Conservation (phyloP, 805 yeast species). For the Barnettozyma pratensis region DNA sequence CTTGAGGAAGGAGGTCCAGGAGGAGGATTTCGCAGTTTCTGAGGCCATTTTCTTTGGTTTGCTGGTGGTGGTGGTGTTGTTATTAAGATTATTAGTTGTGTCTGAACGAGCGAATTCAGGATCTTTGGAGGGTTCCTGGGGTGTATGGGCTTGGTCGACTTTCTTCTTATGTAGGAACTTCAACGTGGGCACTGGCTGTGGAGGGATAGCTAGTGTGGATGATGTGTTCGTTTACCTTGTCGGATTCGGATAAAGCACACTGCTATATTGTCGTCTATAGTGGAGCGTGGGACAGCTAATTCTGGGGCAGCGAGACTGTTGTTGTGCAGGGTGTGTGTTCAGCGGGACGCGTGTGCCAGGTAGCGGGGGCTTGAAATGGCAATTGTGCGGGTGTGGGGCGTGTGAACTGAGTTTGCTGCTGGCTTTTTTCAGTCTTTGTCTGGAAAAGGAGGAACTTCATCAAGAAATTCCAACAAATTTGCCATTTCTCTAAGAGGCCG, state of each 20-base stretch:
- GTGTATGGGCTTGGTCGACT: background rate
- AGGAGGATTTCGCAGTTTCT: constrained; percentile 34
- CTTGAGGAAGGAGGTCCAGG: constrained; percentile 92
- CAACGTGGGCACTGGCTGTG: background rate
- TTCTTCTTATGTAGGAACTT: background rate
- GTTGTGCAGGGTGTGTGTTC: too few species aligned
- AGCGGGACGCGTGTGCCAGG: too few species aligned
- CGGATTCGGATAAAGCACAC: background rate
- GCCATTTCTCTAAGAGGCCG: background rate
- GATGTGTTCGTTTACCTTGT: background rate
- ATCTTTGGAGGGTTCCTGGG: background rate
- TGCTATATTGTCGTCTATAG: too few species aligned
- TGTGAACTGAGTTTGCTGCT: background rate
- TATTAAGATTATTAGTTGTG: too few species aligned
- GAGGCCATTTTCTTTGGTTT: constrained; percentile 24
- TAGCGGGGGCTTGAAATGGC: background rate
- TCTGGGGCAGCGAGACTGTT: too few species aligned
- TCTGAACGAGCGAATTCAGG: constrained; percentile 1
- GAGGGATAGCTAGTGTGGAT: background rate
- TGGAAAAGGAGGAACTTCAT: background rate
- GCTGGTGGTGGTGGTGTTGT: background rate
- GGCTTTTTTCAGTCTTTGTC: background rate
- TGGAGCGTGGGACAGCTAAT: too few species aligned
- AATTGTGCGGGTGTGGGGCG: background rate
- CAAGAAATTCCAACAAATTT: background rate